Conservation (phyloP, 441 rosid genomes). For the Kokia cookei region DNA sequence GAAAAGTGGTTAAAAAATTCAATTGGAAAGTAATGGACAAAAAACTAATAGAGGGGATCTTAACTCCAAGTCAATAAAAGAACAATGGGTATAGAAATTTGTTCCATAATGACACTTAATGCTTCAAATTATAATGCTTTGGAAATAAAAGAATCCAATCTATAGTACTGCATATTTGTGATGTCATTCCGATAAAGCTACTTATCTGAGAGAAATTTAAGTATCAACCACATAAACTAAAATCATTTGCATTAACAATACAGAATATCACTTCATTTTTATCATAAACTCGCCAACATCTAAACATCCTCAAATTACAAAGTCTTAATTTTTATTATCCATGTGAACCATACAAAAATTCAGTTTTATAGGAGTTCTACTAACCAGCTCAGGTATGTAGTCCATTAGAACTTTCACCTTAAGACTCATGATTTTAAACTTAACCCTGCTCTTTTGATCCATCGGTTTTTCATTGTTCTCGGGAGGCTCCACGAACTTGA, state of each 20-base stretch:
- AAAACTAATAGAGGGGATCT: slow-evolving; percentile 36
- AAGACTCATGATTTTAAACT: slow-evolving; percentile 70
- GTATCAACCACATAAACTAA: not conserved
- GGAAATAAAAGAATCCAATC: not conserved
- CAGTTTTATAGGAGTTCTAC: slow-evolving; percentile 11
- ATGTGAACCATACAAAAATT: not conserved
- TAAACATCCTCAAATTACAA: not conserved
- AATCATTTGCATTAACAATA: not conserved
- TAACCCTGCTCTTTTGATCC: slow-evolving; percentile 62
- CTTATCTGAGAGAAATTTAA: not conserved
- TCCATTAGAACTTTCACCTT: slow-evolving; percentile 60
- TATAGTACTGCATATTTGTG: not conserved
- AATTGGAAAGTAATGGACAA: slow-evolving; percentile 16
- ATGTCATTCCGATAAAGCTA: not conserved
- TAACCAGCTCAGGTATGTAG: slow-evolving; percentile 67
- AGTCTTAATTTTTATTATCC: not conserved
- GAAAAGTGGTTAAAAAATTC: not conserved
- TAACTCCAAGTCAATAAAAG: not conserved
- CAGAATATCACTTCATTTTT: not conserved
- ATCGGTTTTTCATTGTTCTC: slow-evolving; percentile 70
- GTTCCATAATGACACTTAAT: not conserved
- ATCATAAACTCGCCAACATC: not conserved
- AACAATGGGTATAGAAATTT: not conserved
- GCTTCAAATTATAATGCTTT: not conserved
- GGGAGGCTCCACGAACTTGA: slow-evolving; percentile 65